Evolutionary conservation across 83 land plant species (phyloP).

Genomic region (Picea abies): DNA sequence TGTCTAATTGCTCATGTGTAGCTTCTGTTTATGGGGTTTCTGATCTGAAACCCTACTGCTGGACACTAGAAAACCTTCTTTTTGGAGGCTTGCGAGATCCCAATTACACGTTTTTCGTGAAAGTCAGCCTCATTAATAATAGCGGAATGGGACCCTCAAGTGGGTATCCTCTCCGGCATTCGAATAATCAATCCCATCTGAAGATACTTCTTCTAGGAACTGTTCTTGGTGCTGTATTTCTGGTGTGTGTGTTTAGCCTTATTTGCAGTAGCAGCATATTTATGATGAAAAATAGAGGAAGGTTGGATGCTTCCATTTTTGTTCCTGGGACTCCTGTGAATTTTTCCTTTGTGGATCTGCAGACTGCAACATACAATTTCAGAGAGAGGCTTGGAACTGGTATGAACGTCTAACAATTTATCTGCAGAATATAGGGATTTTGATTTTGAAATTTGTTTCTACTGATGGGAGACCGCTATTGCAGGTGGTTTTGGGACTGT

Average conservation of each 20-base stretch:
- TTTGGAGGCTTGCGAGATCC: constrained; percentile 56
- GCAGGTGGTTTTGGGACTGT: constrained; percentile 68
- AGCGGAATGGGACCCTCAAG: constrained; percentile 1
- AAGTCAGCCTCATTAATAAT: constrained; percentile 19
- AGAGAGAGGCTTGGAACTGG: constrained; percentile 51
- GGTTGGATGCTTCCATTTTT: constrained; percentile 29
- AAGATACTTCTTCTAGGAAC: constrained; percentile 33
- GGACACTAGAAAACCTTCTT: constrained; percentile 39
- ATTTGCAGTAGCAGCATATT: constrained; percentile 27
- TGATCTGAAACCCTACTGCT: constrained; percentile 46
- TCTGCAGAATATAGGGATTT: background rate
- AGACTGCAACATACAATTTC: constrained; percentile 45
- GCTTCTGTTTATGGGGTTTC: constrained; percentile 51
- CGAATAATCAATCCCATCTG: background rate
- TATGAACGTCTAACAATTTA: constrained; percentile 17
- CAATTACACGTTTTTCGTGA: constrained; percentile 41
- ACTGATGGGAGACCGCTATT: constrained; percentile 4
- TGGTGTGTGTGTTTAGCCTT: constrained; percentile 31
- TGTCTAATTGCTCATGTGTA: constrained; percentile 47
- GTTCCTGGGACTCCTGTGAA: constrained; percentile 40
- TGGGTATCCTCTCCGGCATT: background rate
- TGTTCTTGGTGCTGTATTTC: constrained; percentile 33
- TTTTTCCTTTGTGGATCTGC: constrained; percentile 47
- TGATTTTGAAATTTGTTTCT: background rate
- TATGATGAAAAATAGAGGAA: constrained; percentile 22